phyloP scores from a whole-genome alignment of 495 filamentous ascomycete species.

The Melanomma pulvis-pyrius region DNA sequence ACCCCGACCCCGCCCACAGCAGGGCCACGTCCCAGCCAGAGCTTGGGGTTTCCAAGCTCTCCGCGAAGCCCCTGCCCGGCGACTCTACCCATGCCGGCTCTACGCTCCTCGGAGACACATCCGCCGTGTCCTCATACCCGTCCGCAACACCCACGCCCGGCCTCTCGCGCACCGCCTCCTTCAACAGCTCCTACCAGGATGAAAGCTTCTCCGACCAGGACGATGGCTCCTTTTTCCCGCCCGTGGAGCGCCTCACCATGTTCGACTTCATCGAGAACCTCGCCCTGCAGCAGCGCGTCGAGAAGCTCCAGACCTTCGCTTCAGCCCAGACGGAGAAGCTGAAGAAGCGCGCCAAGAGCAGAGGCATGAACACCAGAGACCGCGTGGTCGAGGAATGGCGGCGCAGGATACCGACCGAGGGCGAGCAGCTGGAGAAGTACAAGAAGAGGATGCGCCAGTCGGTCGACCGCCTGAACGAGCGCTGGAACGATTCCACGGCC shows the following conservation, averaged over 20 bases:
- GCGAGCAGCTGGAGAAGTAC: slow-evolving; percentile 92
- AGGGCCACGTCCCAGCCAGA: slow-evolving; percentile 42
- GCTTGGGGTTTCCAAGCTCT: slow-evolving; percentile 33
- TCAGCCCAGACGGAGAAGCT: slow-evolving; percentile 83
- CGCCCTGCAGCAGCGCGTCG: slow-evolving; percentile 81
- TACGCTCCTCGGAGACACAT: slow-evolving; percentile 24
- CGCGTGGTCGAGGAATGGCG: slow-evolving; percentile 87
- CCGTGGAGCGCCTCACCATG: slow-evolving; percentile 86
- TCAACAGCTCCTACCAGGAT: slow-evolving; percentile 50
- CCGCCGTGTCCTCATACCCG: slow-evolving; percentile 27
- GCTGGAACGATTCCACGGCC: slow-evolving; percentile 85
- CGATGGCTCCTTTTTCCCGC: slow-evolving; percentile 81
- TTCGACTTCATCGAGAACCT: slow-evolving; percentile 95
- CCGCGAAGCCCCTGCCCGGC: slow-evolving; percentile 29
- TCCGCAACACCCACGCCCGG: slow-evolving; percentile 54
- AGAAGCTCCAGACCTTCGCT: slow-evolving; percentile 80
- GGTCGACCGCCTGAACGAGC: slow-evolving; percentile 81
- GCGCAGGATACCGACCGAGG: slow-evolving; percentile 76
- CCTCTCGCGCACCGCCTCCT: slow-evolving; percentile 72
- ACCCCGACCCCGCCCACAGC: slow-evolving; percentile 15
- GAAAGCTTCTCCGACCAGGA: slow-evolving; percentile 63
- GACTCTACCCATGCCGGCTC: slow-evolving; percentile 31
- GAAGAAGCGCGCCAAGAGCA: slow-evolving; percentile 69
- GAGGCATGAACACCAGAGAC: slow-evolving; percentile 61
- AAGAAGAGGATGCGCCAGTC: slow-evolving; percentile 78